Evolutionary conservation across 1,284 basidiomycete genomes (phyloP).

Genomic region (Melanopsichium pennsylvanicum): DNA sequence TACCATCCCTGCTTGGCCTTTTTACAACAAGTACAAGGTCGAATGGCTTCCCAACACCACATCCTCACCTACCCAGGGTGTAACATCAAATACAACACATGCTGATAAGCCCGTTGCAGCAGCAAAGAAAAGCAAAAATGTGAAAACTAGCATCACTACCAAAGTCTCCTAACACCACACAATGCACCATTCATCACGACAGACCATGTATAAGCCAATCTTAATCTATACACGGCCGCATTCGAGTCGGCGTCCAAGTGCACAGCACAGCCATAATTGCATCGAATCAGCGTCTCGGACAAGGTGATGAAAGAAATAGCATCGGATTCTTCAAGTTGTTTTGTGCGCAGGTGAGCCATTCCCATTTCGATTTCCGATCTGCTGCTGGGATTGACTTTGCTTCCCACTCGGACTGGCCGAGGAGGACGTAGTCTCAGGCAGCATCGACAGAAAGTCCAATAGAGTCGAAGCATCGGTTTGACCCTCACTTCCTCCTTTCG

Average conservation of each 20-base stretch:
- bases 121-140: background rate
- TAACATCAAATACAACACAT: background rate
- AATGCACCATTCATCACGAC: too few relatives aligned
- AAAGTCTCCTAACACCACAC: background rate
- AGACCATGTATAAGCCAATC: background rate
- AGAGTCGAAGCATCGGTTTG: slow-evolving; percentile 17
- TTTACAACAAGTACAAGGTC: slow-evolving; percentile 40
- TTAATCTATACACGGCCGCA: too few relatives aligned
- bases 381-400: background rate
- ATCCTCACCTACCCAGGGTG: background rate
- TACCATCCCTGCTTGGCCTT: slow-evolving; percentile 36
- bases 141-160: slow-evolving; percentile 6
- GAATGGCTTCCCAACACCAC: slow-evolving; percentile 28
- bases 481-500: background rate
- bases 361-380: too few relatives aligned
- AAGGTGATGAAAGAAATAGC: too few relatives aligned
- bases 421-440: slow-evolving; percentile 9
- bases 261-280: too few relatives aligned
- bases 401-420: background rate
- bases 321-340: too few relatives aligned
- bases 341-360: too few relatives aligned
- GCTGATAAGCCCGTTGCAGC: background rate
- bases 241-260: too few relatives aligned
- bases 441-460: slow-evolving; percentile 28
- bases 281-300: too few relatives aligned